Conservation (phyloP, 345 rosid species). For the Eutrema japonicum region DNA sequence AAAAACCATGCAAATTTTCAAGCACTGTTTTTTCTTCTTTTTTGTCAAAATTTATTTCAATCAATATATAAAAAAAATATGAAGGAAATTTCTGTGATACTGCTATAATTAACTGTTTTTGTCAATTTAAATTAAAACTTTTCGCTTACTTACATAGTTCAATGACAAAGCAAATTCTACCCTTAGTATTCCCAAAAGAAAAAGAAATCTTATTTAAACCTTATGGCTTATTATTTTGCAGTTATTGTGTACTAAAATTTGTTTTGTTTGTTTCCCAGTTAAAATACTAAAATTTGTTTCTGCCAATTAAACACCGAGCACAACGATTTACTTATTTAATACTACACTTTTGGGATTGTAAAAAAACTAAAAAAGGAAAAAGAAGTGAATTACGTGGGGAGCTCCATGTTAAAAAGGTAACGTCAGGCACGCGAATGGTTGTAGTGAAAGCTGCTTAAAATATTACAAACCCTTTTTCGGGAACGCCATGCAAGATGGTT, state of each 20-base stretch:
- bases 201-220: not conserved
- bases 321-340: not conserved
- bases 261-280: not conserved
- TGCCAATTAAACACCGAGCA: not conserved
- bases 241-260: not conserved
- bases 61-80: not conserved
- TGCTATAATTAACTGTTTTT: not conserved
- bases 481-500: constrained; percentile 19
- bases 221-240: too few species aligned
- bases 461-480: constrained; percentile 20
- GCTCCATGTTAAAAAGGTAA: constrained; percentile 38
- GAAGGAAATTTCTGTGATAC: not conserved
- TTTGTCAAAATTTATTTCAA: not conserved
- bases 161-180: not conserved
- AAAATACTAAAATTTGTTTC: not conserved
- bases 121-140: not conserved
- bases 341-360: constrained; percentile 1
- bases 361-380: constrained; percentile 26
- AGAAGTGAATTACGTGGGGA: constrained; percentile 11
- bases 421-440: constrained; percentile 41
- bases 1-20: not conserved
- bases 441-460: constrained; percentile 38
- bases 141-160: constrained; percentile 12
- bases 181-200: not conserved
- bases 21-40: too few species aligned